A percentile compares a stretch with the other conserved stretches of the same genome.
Conservation (phyloP, 495 filamentous ascomycete species). For the Hypomontagnella monticulosa region DNA sequence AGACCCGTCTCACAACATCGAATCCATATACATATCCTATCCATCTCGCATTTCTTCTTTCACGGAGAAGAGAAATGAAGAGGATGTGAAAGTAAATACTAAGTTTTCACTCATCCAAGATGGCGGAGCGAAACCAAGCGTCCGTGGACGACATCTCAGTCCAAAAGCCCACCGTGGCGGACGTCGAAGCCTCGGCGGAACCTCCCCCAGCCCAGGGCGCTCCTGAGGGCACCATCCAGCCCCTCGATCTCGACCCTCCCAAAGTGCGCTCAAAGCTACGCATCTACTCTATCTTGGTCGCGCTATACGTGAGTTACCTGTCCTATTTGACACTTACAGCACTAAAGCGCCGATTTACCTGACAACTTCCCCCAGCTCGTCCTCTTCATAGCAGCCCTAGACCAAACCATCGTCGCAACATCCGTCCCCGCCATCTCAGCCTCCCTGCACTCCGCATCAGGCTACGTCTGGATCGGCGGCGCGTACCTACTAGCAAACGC, state of each 20-base stretch:
- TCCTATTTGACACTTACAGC: neutral
- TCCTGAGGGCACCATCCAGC: conserved; percentile 4
- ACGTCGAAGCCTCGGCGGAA: neutral
- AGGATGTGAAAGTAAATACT: too few relatives aligned
- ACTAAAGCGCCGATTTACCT: conserved; percentile 5
- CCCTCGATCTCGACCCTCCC: conserved; percentile 28
- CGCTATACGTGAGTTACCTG: conserved; percentile 38
- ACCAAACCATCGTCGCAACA: conserved; percentile 70
- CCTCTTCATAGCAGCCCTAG: conserved; percentile 68
- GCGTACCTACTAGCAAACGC: conserved; percentile 64
- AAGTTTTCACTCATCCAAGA: neutral
- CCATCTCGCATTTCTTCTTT: too few relatives aligned
- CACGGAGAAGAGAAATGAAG: too few relatives aligned
- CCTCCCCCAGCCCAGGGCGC: neutral
- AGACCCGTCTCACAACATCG: too few relatives aligned
- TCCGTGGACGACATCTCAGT: conserved; percentile 14
- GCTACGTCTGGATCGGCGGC: conserved; percentile 74
- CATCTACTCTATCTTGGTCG: conserved; percentile 37
- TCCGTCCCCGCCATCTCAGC: conserved; percentile 67
- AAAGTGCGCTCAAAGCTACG: conserved; percentile 43
- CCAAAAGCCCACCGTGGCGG: neutral
- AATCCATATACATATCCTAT: too few relatives aligned
- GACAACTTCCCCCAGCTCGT: conserved; percentile 32
- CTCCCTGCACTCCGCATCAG: conserved; percentile 66
- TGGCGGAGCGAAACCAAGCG: neutral